A percentile compares a stretch with the other conserved stretches of the same genome.
These are phyloP conservation scores for Arthrocladium fulminans DNA, from an alignment of 2,329 filamentous ascomycete genomes.

Conservation along the genomic window DNA sequence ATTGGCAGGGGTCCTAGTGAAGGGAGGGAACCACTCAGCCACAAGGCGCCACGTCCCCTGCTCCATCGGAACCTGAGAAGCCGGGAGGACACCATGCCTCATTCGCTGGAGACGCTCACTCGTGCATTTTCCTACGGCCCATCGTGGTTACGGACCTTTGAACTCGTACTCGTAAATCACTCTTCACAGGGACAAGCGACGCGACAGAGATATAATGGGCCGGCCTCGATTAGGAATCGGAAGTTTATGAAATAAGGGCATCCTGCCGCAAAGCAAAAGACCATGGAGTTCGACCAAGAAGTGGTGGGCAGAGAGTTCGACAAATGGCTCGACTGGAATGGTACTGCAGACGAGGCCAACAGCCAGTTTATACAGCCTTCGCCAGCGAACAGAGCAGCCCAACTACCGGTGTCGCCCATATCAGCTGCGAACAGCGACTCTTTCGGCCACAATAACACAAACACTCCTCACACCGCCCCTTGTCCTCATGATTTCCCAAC, in stretches of 20 bases:
- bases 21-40: neutral
- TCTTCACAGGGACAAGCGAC: neutral
- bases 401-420: conserved; percentile 21
- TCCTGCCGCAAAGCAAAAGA: neutral
- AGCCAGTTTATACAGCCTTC: conserved; percentile 8
- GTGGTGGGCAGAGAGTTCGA: conserved; percentile 22
- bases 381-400: neutral
- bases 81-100: neutral
- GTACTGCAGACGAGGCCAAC: conserved; percentile 10
- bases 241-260: conserved; percentile 1
- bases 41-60: neutral
- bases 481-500: conserved; percentile 20
- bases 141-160: neutral
- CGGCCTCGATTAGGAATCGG: neutral
- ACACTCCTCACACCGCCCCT: conserved; percentile 20
- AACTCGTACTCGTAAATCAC: neutral
- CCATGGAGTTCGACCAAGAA: conserved; percentile 6
- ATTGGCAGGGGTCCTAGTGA: neutral
- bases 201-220: conserved; percentile 1
- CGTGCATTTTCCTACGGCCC: neutral
- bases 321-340: conserved; percentile 23
- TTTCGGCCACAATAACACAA: conserved; percentile 11
- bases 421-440: conserved; percentile 20
- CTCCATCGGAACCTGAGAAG: neutral
- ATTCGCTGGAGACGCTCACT: neutral